Evolutionary conservation across 257 asterid genomes (phyloP).

Genomic region (Ajuga chamaepitys): DNA sequence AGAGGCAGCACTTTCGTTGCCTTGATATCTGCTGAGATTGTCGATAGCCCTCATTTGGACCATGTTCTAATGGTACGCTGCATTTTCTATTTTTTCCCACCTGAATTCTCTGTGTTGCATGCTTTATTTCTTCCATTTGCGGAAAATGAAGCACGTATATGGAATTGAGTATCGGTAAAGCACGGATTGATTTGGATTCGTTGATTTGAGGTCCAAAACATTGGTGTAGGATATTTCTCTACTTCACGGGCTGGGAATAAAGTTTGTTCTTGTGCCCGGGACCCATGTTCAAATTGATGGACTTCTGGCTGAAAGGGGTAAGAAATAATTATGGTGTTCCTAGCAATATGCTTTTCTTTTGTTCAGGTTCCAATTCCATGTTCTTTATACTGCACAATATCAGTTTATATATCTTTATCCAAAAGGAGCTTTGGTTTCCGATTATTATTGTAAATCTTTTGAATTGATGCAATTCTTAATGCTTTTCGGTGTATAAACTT

Average conservation of each 20-base stretch:
- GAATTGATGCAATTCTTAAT: neutral
- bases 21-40: slow-evolving; percentile 73
- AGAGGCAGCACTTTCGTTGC: slow-evolving; percentile 94
- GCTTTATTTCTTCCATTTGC: neutral
- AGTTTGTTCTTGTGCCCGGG: slow-evolving; percentile 93
- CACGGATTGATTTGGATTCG: neutral
- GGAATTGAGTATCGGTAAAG: neutral
- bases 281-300: slow-evolving; percentile 86
- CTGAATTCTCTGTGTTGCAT: neutral
- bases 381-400: neutral
- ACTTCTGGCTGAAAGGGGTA: slow-evolving; percentile 75
- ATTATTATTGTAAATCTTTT: neutral
- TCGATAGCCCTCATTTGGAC: slow-evolving; percentile 69
- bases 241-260: slow-evolving; percentile 91
- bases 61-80: slow-evolving; percentile 69
- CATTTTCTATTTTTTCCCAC: neutral
- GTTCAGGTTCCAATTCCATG: neutral
- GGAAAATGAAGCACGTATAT: neutral
- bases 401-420: neutral
- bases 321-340: slow-evolving; percentile 7
- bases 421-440: neutral
- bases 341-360: neutral
- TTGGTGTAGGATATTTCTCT: slow-evolving; percentile 77
- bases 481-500: neutral
- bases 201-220: neutral